Evolutionary conservation across 2,329 filamentous ascomycete species (phyloP), one percentile per base, ranked within the genome.

Genomic region (Drechslerella stenobrocha): DNA sequence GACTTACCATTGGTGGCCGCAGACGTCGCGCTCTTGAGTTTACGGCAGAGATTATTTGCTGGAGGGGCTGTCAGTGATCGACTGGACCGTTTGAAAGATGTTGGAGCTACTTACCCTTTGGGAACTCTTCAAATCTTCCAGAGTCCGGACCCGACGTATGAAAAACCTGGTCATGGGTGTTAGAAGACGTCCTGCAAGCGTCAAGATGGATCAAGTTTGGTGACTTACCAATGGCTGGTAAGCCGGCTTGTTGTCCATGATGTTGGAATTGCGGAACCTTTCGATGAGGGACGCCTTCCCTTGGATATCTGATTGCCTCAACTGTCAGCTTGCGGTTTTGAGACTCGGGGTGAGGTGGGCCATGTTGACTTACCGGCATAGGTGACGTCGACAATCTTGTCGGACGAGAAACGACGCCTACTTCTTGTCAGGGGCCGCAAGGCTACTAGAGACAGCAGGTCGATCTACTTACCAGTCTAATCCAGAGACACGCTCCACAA

Each of bases 241-340:
- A 52, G 87, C 85, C 0, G 84, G 80, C 8, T 85, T 83, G 77
- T 97, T 91, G 0, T 92, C 80, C 90, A 97, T 96, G 26, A 98
- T 90, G 0, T 90, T 92, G 35, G 90, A 96, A 78, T 98, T 98
- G 32, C 93, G 86, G 74, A 98, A 98, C 75, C 97, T 96, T 76
- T 95, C 88, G 4, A 96, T 84, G 0, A 97, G 81, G 70, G 89
- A 92, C 74, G 96, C 90, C 70, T 87, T 87, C 45, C 93, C 93
- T 79, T 98, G 93, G 65, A 96, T 92, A 9, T 91, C 88, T 90
- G 60, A 6, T 40, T 1, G 1, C 45, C 2, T 20, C n/a, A n/a
- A 35, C n/a, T 34, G 18, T 34, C 18, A 48, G 22, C 18, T 9
- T 13, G 18, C 18, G 22, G 37, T 42, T 42, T 20, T 20, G 7